Conservation (phyloP, 2,329 filamentous ascomycete species). For the Cryoendolithus antarcticus region DNA sequence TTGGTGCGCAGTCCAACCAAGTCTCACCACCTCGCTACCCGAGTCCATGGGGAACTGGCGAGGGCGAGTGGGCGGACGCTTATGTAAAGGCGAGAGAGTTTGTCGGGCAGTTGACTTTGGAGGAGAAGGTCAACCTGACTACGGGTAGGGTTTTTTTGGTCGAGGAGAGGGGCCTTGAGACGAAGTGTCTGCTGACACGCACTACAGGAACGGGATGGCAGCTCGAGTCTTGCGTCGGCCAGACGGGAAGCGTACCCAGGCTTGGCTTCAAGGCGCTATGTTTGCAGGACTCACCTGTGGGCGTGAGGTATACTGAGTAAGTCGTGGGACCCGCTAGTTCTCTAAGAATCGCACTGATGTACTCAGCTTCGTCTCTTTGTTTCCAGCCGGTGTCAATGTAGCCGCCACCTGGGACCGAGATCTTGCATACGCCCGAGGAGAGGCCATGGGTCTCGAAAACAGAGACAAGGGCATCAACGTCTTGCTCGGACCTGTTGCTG, state of each 20-base stretch:
- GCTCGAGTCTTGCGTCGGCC: constrained; percentile 64
- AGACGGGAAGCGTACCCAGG: constrained; percentile 56
- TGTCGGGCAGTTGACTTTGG: constrained; percentile 21
- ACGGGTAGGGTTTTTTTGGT: constrained; percentile 24
- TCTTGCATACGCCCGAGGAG: constrained; percentile 53
- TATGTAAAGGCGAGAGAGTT: constrained; percentile 20
- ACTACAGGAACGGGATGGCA: constrained; percentile 38
- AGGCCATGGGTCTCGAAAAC: constrained; percentile 61
- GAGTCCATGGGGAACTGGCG: constrained; percentile 17
- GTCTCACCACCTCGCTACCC: constrained; percentile 16
- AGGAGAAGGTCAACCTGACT: constrained; percentile 24
- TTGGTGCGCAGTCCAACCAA: constrained; percentile 15
- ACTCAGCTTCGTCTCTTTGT: constrained; percentile 40
- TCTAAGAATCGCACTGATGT: constrained; percentile 26
- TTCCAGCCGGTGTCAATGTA: constrained; percentile 22
- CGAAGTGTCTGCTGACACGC: no score
- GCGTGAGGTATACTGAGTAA: constrained; percentile 66
- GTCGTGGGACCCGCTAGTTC: constrained; percentile 14
- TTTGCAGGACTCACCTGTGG: constrained; percentile 74
- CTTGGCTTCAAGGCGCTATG: constrained; percentile 64
- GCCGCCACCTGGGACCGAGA: constrained; percentile 41
- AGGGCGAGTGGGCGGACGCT: constrained; percentile 35
- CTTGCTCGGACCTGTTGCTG: constrained; percentile 53
- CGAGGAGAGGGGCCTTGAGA: not conserved
- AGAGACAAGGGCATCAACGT: constrained; percentile 42